These are phyloP conservation scores for Vaccinium macrocarpon DNA, from an alignment of 148 eudicot species.

Conservation along the genomic window DNA sequence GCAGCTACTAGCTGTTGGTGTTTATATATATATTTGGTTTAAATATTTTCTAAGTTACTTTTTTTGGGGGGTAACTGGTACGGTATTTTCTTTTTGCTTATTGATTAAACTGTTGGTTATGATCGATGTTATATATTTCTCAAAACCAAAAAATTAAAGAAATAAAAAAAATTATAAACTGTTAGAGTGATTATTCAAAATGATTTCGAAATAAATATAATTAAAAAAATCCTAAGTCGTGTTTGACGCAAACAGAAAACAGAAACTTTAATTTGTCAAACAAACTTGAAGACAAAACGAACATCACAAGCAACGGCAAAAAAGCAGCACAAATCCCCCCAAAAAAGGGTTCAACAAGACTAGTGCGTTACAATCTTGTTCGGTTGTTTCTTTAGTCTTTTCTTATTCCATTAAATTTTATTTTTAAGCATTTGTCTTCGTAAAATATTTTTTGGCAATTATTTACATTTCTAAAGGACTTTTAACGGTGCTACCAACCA, in stretches of 20 bases:
- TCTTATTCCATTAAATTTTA: neutral
- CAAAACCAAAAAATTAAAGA: too few relatives aligned
- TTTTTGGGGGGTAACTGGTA: neutral
- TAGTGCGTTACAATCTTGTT: neutral
- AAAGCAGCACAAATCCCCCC: neutral
- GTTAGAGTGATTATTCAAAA: too few relatives aligned
- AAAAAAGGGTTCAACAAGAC: neutral
- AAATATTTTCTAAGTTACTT: too few relatives aligned
- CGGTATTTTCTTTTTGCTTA: too few relatives aligned
- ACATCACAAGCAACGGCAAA: neutral
- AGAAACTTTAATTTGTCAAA: neutral
- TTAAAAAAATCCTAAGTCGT: neutral
- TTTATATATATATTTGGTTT: neutral
- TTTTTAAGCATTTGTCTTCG: neutral
- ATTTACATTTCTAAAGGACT: neutral
- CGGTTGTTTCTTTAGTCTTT: neutral
- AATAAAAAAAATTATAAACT: too few relatives aligned
- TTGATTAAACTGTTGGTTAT: neutral
- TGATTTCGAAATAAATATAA: too few relatives aligned
- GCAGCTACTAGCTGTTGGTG: neutral
- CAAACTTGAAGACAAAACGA: conserved; percentile 4
- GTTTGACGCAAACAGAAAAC: neutral
- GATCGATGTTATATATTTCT: neutral
- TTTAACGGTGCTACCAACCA: neutral
- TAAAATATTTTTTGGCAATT: neutral